Evolutionary conservation across 176 grass and related monocot genomes (phyloP), one percentile per base, ranked within the genome.

Genomic region (Puya raimondii): DNA sequence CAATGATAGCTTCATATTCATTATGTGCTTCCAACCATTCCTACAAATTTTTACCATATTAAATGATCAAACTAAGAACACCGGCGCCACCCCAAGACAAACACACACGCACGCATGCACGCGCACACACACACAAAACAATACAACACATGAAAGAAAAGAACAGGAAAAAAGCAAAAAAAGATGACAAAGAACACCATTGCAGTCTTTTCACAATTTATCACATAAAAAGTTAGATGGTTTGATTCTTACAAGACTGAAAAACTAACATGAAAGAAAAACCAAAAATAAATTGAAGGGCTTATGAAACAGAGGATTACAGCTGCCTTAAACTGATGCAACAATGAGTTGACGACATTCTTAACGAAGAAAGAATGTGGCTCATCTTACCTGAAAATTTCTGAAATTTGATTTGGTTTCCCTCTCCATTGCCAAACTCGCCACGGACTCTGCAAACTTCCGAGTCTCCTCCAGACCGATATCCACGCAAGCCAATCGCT

Each of bases 341-440:
- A 26, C 25, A 2, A 47, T 13, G 2, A 72, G 63, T 13, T 77
- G 1, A 2, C 13, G 48, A 80, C 17, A 23, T 70, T 22, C 3
- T 16, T 17, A 42, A 68, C 2, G 5, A 42, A 53, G 21, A 68
- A 26, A 48, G 51, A 50, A 51, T 50, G 13, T 51, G 18, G 0
- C 56, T 56, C 7, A n/a, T 66, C n/a, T n/a, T n/a, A 96, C 92
- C 88, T 87, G 86, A 78, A 96, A 96, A 1, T 66, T 78, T 73
- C 77, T 82, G 86, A 96, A 89, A 85, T 96, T 96, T 73, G 71
- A 61, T 57, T 82, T 89, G 59, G 72, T 80, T 18, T 96, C 92
- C 80, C 92, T 89, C 76, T 87, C 83, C 66, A 91, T 78, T 11
- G 92, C 88, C 75, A 91, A 79, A 76, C 51, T 72, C 13, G 88